Conservation (phyloP, 2,329 filamentous ascomycete genomes). For the Pseudogymnoascus sp. region DNA sequence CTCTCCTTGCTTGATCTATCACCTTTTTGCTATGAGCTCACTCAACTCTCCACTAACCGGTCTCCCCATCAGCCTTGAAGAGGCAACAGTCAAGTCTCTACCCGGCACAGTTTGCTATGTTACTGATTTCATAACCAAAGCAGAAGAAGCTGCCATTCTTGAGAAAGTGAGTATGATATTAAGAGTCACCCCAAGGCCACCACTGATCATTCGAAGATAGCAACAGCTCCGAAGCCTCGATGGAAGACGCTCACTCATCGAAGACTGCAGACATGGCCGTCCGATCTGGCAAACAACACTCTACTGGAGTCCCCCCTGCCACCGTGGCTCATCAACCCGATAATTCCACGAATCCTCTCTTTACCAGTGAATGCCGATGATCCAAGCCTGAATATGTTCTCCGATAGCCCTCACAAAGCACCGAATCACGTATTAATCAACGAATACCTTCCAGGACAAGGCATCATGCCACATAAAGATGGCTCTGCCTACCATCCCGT, state of each 20-base stretch:
- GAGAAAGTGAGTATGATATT: constrained; percentile 50
- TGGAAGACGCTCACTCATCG: constrained; percentile 89
- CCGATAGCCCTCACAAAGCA: constrained; percentile 61
- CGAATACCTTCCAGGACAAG: constrained; percentile 79
- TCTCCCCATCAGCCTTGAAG: constrained; percentile 46
- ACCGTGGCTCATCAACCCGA: constrained; percentile 63
- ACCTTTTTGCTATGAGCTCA: constrained; percentile 13
- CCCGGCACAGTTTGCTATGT: constrained; percentile 75
- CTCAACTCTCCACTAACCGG: constrained; percentile 12
- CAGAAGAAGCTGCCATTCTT: constrained; percentile 67
- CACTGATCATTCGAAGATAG: constrained; percentile 37
- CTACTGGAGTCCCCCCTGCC: constrained; percentile 72
- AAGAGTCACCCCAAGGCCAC: neutral
- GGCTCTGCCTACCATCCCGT: constrained; percentile 79
- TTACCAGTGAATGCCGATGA: constrained; percentile 36
- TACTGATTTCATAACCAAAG: constrained; percentile 69
- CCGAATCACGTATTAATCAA: constrained; percentile 95
- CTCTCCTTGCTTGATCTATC: constrained; percentile 1
- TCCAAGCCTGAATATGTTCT: constrained; percentile 43
- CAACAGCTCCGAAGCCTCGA: constrained; percentile 61
- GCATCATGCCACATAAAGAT: constrained; percentile 98
- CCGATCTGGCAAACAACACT: constrained; percentile 69
- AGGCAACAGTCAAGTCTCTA: constrained; percentile 47
- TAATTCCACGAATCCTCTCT: constrained; percentile 57
- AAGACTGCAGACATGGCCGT: constrained; percentile 85